Evolutionary conservation across 345 rosid genomes (phyloP).

Genomic region (Bruguiera sexangula): DNA sequence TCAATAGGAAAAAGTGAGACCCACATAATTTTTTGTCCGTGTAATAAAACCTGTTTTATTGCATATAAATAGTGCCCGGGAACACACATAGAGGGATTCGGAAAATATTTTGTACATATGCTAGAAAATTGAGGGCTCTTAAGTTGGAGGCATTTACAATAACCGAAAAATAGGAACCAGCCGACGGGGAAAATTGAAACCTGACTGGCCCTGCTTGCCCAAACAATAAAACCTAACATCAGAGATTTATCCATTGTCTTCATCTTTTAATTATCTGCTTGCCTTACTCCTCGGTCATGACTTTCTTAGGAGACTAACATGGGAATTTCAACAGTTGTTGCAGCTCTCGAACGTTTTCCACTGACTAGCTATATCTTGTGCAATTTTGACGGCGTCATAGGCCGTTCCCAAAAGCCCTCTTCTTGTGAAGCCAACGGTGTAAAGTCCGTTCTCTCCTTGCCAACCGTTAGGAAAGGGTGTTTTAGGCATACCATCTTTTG

Average conservation of each 20-base stretch:
- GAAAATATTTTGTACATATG: constrained; percentile 24
- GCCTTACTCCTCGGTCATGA: not conserved
- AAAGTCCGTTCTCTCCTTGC: constrained; percentile 72
- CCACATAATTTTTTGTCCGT: no score
- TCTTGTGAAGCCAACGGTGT: constrained; percentile 80
- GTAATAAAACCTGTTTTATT: no score
- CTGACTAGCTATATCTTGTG: constrained; percentile 55
- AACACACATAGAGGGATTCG: not conserved
- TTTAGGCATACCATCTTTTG: constrained; percentile 72
- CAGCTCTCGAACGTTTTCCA: constrained; percentile 40
- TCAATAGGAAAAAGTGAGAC: no score
- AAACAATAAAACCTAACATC: no score
- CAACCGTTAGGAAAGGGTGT: constrained; percentile 75
- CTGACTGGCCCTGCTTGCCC: no score
- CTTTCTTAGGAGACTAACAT: constrained; percentile 30
- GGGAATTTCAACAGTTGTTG: constrained; percentile 34
- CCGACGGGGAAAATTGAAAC: no score
- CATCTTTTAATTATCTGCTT: no score
- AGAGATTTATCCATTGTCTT: no score
- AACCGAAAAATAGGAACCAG: not conserved
- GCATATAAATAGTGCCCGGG: no score
- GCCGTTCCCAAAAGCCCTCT: constrained; percentile 76
- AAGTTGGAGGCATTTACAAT: constrained; percentile 46
- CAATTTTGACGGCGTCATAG: constrained; percentile 65
- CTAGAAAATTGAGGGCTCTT: constrained; percentile 2